Conservation (phyloP, 139 green algal species). For the Chlorella sp. region DNA sequence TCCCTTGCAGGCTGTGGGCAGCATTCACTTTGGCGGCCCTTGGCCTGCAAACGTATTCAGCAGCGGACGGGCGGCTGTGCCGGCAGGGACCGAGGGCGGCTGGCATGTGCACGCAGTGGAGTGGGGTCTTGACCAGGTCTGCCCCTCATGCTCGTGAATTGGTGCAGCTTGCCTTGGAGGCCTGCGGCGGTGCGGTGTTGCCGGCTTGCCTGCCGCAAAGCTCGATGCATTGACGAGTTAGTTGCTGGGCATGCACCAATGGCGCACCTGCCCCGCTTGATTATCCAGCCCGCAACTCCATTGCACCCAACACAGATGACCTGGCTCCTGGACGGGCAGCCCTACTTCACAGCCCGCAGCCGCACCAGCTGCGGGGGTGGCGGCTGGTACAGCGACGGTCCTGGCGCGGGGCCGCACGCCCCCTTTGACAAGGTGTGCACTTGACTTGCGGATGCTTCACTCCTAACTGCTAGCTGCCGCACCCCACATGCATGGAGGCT, state of each 20-base stretch:
- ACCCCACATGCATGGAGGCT: no score
- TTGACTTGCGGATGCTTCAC: no score
- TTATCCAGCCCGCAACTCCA: background rate
- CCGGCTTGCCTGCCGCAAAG: no score
- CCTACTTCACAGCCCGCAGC: background rate
- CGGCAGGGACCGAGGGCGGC: background rate
- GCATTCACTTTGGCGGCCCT: background rate
- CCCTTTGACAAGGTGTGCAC: constrained; percentile 1
- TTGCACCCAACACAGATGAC: background rate
- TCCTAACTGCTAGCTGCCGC: no score
- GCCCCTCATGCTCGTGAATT: no score
- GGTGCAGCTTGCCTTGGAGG: no score
- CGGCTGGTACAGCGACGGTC: background rate
- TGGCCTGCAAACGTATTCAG: background rate
- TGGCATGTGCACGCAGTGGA: background rate
- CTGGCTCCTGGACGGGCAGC: constrained; percentile 2
- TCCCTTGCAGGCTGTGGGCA: background rate
- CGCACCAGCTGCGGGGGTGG: background rate
- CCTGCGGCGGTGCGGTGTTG: no score
- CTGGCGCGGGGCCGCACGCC: background rate
- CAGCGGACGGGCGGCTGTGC: background rate
- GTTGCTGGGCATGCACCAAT: no score
- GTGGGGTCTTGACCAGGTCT: background rate
- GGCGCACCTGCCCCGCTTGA: no score
- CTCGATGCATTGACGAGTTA: no score